Percentiles rank a stretch among this genome's conserved stretches.
Conservation (phyloP, 331 rosid genomes). For the Quercus tomentella region DNA sequence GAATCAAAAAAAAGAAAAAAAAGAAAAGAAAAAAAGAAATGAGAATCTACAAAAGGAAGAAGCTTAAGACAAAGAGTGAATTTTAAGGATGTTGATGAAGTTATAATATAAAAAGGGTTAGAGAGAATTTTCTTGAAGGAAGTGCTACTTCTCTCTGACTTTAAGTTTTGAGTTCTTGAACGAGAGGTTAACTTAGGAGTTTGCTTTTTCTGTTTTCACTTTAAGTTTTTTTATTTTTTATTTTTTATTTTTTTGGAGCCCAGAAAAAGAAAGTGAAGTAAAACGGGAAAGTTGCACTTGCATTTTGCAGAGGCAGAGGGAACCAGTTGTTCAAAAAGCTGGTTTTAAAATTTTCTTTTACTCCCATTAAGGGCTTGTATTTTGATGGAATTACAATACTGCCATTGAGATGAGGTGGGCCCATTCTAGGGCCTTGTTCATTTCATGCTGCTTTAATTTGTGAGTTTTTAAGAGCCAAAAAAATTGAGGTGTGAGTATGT, state of each 20-base stretch:
- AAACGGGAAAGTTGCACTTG: background rate
- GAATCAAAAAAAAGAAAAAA: background rate
- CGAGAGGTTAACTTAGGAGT: constrained; percentile 3
- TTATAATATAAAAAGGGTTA: constrained; percentile 32
- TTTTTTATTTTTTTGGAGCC: too few species aligned
- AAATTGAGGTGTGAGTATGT: too few species aligned
- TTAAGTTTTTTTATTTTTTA: background rate
- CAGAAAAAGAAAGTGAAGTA: constrained; percentile 12
- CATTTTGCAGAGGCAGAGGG: too few species aligned
- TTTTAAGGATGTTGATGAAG: constrained; percentile 33
- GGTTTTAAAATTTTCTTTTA: too few species aligned
- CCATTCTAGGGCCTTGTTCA: too few species aligned
- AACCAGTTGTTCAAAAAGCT: background rate
- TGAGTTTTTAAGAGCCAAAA: too few species aligned
- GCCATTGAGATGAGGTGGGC: too few species aligned
- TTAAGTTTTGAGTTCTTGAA: constrained; percentile 12
- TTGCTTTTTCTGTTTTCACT: background rate
- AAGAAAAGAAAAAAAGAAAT: background rate
- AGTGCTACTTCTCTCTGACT: constrained; percentile 22
- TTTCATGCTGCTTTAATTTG: too few species aligned
- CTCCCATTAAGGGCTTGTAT: too few species aligned
- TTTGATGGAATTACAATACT: too few species aligned
- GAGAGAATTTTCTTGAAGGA: constrained; percentile 45
- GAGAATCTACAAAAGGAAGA: constrained; percentile 19
- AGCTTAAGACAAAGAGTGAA: constrained; percentile 45